phyloP scores from a whole-genome alignment of 108 stramenopile genomes.

The Fistulifera pelliculosa region DNA sequence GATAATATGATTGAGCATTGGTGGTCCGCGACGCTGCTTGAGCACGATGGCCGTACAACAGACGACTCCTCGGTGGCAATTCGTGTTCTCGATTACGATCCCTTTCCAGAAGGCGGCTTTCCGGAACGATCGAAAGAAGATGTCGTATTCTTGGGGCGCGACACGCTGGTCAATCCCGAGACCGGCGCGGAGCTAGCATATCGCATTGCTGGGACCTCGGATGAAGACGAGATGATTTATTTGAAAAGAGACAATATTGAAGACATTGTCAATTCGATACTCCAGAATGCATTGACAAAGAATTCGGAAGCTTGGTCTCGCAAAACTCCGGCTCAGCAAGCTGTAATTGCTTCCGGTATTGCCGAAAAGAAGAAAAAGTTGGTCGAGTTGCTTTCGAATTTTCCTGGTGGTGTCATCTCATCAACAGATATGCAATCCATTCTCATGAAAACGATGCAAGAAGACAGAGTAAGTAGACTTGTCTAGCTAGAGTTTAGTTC shows the following conservation, averaged over 20 bases:
- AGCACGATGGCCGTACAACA: constrained; percentile 33
- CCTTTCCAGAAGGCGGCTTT: constrained; percentile 37
- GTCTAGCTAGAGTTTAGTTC: no score
- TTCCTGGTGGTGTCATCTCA: constrained; percentile 17
- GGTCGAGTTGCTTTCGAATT: constrained; percentile 7
- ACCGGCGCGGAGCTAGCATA: constrained; percentile 1
- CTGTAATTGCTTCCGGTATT: constrained; percentile 30
- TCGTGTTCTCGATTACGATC: constrained; percentile 39
- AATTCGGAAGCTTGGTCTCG: constrained; percentile 18
- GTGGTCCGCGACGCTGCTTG: constrained; percentile 47
- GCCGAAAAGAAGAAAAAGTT: constrained; percentile 26
- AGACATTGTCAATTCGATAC: constrained; percentile 29
- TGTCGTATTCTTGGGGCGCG: constrained; percentile 40
- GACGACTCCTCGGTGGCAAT: constrained; percentile 33
- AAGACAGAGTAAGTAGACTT: no score
- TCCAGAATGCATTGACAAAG: constrained; percentile 22
- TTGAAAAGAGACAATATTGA: constrained; percentile 18
- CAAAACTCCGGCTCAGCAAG: constrained; percentile 26
- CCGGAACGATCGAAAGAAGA: constrained; percentile 40
- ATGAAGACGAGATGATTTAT: constrained; percentile 10
- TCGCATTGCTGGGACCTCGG: constrained; percentile 12
- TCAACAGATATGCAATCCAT: constrained; percentile 20
- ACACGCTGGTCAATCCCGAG: constrained; percentile 18
- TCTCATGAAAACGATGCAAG: constrained; percentile 11
- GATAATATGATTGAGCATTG: constrained; percentile 13